phyloP scores from a whole-genome alignment of 2,329 filamentous ascomycete species.

The Pseudogymnoascus sp. region DNA sequence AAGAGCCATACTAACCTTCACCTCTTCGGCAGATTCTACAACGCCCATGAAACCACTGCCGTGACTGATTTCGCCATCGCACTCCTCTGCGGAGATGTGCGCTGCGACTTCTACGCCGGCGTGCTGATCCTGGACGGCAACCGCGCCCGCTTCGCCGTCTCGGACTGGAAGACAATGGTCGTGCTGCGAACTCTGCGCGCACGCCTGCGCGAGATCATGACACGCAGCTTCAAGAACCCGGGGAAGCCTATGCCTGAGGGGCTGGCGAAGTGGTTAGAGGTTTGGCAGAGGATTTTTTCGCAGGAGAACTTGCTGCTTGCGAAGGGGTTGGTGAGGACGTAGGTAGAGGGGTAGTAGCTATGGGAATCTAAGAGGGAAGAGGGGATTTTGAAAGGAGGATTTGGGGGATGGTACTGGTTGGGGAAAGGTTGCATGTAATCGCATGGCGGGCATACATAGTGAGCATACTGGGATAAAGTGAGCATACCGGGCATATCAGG shows the following conservation, averaged over 20 bases:
- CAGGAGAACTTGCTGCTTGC: slow-evolving; percentile 19
- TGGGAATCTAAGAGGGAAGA: neutral
- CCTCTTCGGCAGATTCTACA: slow-evolving; percentile 56
- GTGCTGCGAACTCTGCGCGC: slow-evolving; percentile 75
- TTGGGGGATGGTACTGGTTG: neutral
- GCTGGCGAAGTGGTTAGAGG: slow-evolving; percentile 65
- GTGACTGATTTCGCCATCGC: slow-evolving; percentile 76
- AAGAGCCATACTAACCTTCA: slow-evolving; percentile 19
- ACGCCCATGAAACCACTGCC: slow-evolving; percentile 80
- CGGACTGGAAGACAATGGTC: slow-evolving; percentile 84
- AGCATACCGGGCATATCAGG: slow-evolving; percentile 2
- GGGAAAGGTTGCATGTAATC: neutral
- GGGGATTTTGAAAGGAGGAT: neutral
- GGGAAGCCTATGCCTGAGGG: slow-evolving; percentile 55
- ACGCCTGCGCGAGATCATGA: slow-evolving; percentile 67
- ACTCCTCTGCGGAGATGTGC: slow-evolving; percentile 78
- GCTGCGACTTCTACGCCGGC: slow-evolving; percentile 81
- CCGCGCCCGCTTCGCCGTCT: slow-evolving; percentile 70
- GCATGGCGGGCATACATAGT: slow-evolving; percentile 1
- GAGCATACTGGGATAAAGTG: slow-evolving; percentile 4
- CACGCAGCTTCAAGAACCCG: slow-evolving; percentile 59
- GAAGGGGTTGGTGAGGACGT: slow-evolving; percentile 1
- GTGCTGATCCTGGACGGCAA: slow-evolving; percentile 84
- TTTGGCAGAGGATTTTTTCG: slow-evolving; percentile 64
- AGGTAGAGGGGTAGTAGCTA: neutral